Evolutionary conservation across 495 filamentous ascomycete genomes (phyloP), one percentile per base, ranked within the genome.

Genomic region (Cudoniella acicularis): DNA sequence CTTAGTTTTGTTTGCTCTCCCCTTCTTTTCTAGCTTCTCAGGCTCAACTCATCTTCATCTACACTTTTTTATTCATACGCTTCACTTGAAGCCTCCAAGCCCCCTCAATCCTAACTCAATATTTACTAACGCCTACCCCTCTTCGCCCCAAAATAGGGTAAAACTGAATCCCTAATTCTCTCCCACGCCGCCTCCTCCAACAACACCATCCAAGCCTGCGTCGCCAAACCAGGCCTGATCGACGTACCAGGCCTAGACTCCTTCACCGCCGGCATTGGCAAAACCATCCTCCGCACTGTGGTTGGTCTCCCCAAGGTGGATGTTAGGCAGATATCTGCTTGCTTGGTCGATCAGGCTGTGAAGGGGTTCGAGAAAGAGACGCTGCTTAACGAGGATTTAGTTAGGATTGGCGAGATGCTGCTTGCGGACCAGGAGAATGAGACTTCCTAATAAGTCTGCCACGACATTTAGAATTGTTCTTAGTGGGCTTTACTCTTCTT

Each of bases 301-400:
- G 36, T 46, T 2, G 67, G 66, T 1, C 46, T 77, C 27, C 72
- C 73, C 0, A 73, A 66, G 9, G 56, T 83, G 4, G 26, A 66
- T 3, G 57, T 76, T 1, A 41, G 48, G 17, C 70, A 79, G 49
- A 55, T 82, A 13, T 67, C 75, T 1, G 77, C 77, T 9, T 69
- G 78, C 6, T 60, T 81, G 60, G 24, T 84, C 4, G 58, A 76
- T 11, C 73, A 77, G 56, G 70, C 68, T 21, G 27, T 77, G 1
- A 58, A 77, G 41, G 79, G 81, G 13, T 70, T 78, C 49, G 72
- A 74, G 52, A 77, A 75, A 61, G 75, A 82, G 16, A 72, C 76
- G 22, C 58, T 82, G 26, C 51, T 46, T n/a, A 78, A 75, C 67
- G 65, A 65, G 13, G 78, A 82, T 50, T 56, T 84, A 59, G 65